A percentile compares a stretch with the other conserved stretches of the same genome.
phyloP scores from a whole-genome alignment of 1,284 basidiomycete species.

The Chondrostereum purpureum region DNA sequence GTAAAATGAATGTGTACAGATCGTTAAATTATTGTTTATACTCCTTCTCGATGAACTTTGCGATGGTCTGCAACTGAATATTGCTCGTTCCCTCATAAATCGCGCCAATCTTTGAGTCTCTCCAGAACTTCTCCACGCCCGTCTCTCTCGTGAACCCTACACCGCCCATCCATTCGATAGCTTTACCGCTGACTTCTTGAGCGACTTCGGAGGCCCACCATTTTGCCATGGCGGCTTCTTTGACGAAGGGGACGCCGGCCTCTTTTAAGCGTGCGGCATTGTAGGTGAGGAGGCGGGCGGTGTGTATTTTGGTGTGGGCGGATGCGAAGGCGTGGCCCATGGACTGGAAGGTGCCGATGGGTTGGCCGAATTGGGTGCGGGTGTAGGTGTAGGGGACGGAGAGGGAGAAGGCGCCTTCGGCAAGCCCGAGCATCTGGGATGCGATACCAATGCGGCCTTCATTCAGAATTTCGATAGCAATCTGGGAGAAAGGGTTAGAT shows the following conservation, averaged over 20 bases:
- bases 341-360: conserved; percentile 90
- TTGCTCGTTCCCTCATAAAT: conserved; percentile 97
- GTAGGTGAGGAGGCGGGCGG: conserved; percentile 90
- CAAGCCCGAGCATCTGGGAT: conserved; percentile 94
- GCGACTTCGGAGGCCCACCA: conserved; percentile 88
- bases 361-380: conserved; percentile 90
- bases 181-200: conserved; percentile 79
- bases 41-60: conserved; percentile 83
- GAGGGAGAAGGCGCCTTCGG: conserved; percentile 95
- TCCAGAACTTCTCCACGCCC: conserved; percentile 77
- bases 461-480: conserved; percentile 97
- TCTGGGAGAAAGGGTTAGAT: conserved; percentile 30
- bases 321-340: conserved; percentile 95
- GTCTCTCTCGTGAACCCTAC: conserved; percentile 79
- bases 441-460: conserved; percentile 98
- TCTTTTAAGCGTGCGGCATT: conserved; percentile 94
- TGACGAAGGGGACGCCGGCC: conserved; percentile 81
- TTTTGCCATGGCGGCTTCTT: conserved; percentile 97
- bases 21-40: conserved; percentile 36
- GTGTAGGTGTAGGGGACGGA: conserved; percentile 91
- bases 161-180: conserved; percentile 95
- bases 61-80: conserved; percentile 96
- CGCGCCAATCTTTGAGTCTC: conserved; percentile 86
- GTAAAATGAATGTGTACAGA: too few species aligned
- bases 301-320: conserved; percentile 85